Evolutionary conservation across 768 basidiomycete species (phyloP).

Genomic region (Boletus speciosus): DNA sequence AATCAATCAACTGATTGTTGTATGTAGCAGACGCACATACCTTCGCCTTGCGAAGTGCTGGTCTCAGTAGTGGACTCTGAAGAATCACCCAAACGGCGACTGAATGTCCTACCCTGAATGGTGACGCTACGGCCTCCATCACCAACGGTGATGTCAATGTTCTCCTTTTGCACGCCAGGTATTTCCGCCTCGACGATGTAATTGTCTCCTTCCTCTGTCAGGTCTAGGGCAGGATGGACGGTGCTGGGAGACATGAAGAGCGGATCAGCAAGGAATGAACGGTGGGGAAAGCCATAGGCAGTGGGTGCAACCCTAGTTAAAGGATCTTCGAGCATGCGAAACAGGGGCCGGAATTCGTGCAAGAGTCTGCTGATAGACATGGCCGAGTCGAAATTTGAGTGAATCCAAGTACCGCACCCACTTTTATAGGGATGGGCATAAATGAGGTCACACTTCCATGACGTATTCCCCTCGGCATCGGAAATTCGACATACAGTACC

Average conservation of each 20-base stretch:
- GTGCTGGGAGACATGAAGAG: conserved; percentile 38
- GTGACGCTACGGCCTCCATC: conserved; percentile 68
- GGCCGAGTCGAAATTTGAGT: not conserved
- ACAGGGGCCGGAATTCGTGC: conserved; percentile 70
- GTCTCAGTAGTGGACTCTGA: conserved; percentile 18
- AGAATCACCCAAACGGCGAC: conserved; percentile 21
- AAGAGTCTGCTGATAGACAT: conserved; percentile 71
- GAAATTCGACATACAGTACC: conserved; percentile 11
- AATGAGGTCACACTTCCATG: conserved; percentile 2
- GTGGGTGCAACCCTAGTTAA: conserved; percentile 37
- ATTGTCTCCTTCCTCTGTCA: conserved; percentile 59
- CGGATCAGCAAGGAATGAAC: conserved; percentile 47
- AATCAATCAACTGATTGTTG: not conserved
- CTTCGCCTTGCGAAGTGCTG: conserved; percentile 20
- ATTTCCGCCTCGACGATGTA: conserved; percentile 75
- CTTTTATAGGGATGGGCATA: conserved; percentile 9
- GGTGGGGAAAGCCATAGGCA: conserved; percentile 26
- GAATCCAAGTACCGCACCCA: not conserved
- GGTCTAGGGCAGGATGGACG: conserved; percentile 58
- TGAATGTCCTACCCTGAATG: conserved; percentile 60
- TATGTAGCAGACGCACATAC: conserved; percentile 17
- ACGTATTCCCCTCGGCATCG: conserved; percentile 14
- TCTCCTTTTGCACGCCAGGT: conserved; percentile 76
- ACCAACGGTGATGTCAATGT: conserved; percentile 66
- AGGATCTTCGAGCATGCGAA: conserved; percentile 75